Percentiles rank a stretch among this genome's conserved stretches.
These are phyloP conservation scores for Psilocybe cubensis DNA, from an alignment of 768 basidiomycete genomes.

Conservation along the genomic window DNA sequence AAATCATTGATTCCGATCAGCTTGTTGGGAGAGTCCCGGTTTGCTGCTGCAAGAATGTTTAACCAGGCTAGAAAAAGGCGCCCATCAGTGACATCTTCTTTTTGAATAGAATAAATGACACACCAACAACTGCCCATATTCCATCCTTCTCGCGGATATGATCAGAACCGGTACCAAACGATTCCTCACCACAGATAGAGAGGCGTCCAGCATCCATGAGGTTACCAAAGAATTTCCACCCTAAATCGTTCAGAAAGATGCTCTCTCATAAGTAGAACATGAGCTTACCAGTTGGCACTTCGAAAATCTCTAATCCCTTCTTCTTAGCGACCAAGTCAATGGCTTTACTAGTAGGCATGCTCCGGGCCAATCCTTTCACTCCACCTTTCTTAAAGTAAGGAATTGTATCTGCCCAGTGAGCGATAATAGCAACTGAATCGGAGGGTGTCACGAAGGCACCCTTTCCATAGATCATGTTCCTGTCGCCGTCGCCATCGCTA, in stretches of 20 bases:
- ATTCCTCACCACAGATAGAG: conserved; percentile 99
- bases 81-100: background rate
- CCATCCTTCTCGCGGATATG: conserved; percentile 99
- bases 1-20: conserved; percentile 91
- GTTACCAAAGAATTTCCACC: conserved; percentile 99
- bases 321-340: conserved; percentile 95
- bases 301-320: conserved; percentile 91
- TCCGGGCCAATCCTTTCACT: conserved; percentile 93
- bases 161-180: conserved; percentile 99
- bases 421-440: conserved; percentile 98
- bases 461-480: conserved; percentile 99
- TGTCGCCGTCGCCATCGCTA: conserved; percentile 95
- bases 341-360: conserved; percentile 97
- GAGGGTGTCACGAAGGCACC: conserved; percentile 98
- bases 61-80: conserved; percentile 81
- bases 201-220: conserved; percentile 98
- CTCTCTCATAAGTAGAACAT: background rate
- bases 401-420: conserved; percentile 91
- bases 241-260: conserved; percentile 38
- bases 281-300: conserved; percentile 89
- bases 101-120: conserved; percentile 28
- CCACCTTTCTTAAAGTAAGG: conserved; percentile 93
- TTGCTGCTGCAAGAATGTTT: conserved; percentile 93
- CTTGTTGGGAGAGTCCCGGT: conserved; percentile 73
- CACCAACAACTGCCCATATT: conserved; percentile 95